phyloP scores from a whole-genome alignment of 768 basidiomycete genomes.

The Lentinula lateritia region DNA sequence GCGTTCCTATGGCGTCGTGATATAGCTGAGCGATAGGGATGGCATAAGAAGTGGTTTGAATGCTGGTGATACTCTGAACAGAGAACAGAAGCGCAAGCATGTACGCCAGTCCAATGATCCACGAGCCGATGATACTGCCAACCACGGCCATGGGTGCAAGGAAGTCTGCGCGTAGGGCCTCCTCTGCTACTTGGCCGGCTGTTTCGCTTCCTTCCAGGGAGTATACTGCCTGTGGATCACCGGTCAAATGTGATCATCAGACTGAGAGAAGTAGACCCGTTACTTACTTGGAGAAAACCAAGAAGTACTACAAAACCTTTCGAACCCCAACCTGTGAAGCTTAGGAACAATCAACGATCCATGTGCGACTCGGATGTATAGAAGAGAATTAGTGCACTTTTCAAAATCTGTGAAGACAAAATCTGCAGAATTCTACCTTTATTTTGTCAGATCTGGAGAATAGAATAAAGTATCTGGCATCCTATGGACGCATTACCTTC shows the following conservation, averaged over 20 bases:
- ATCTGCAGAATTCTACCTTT: slow-evolving; percentile 36
- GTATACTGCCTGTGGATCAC: slow-evolving; percentile 39
- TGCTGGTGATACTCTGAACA: slow-evolving; percentile 43
- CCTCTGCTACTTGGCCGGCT: slow-evolving; percentile 59
- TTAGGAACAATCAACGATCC: slow-evolving; percentile 11
- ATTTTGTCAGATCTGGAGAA: background rate
- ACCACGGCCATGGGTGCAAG: slow-evolving; percentile 55
- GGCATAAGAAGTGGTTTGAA: slow-evolving; percentile 46
- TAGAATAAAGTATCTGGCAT: background rate
- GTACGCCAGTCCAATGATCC: slow-evolving; percentile 51
- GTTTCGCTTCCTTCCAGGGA: slow-evolving; percentile 60
- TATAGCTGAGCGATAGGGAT: slow-evolving; percentile 58
- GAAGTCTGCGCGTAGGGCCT: slow-evolving; percentile 47
- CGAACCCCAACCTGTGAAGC: slow-evolving; percentile 51
- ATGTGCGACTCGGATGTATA: background rate
- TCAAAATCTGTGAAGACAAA: slow-evolving; percentile 56
- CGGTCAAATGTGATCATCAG: background rate
- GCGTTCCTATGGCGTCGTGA: slow-evolving; percentile 44
- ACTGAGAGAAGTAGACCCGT: background rate
- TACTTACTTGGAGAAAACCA: slow-evolving; percentile 43
- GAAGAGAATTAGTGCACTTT: slow-evolving; percentile 28
- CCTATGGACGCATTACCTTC: slow-evolving; percentile 28
- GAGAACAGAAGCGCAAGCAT: slow-evolving; percentile 56
- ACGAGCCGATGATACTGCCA: slow-evolving; percentile 51
- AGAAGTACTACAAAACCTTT: slow-evolving; percentile 53